A percentile compares a stretch with the other conserved stretches of the same genome.
phyloP scores from a whole-genome alignment of 345 rosid genomes.

The Eucalyptus curtisii region DNA sequence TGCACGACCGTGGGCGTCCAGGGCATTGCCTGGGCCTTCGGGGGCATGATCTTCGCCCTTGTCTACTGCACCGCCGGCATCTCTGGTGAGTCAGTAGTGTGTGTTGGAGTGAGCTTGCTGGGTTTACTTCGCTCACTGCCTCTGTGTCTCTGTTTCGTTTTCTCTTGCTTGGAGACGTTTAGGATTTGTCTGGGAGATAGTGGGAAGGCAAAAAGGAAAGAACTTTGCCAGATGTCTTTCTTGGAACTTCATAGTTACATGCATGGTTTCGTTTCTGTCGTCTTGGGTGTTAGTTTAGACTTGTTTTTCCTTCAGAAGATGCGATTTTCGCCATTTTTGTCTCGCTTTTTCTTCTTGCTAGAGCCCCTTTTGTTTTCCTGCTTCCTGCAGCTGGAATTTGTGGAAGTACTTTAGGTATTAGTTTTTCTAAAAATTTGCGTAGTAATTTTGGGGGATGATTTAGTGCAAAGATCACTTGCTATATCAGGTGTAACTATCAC shows the following conservation, averaged over 20 bases:
- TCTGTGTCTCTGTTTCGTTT: not conserved
- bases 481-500: not conserved
- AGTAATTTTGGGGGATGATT: not conserved
- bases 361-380: not conserved
- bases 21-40: constrained; percentile 76
- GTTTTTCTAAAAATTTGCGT: not conserved
- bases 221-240: not conserved
- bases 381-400: not conserved
- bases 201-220: not conserved
- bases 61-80: constrained; percentile 77
- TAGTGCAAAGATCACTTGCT: not conserved
- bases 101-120: not conserved
- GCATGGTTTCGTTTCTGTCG: not conserved
- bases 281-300: not conserved
- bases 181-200: not conserved
- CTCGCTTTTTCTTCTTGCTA: not conserved
- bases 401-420: not conserved
- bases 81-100: constrained; percentile 22
- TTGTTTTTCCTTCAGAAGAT: not conserved
- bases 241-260: not conserved
- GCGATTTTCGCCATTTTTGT: not conserved
- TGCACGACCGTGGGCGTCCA: constrained; percentile 52
- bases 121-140: not conserved
- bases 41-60: constrained; percentile 78
- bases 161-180: not conserved